phyloP scores from a whole-genome alignment of 2,329 filamentous ascomycete species.

The Microdochium trichocladiopsis region DNA sequence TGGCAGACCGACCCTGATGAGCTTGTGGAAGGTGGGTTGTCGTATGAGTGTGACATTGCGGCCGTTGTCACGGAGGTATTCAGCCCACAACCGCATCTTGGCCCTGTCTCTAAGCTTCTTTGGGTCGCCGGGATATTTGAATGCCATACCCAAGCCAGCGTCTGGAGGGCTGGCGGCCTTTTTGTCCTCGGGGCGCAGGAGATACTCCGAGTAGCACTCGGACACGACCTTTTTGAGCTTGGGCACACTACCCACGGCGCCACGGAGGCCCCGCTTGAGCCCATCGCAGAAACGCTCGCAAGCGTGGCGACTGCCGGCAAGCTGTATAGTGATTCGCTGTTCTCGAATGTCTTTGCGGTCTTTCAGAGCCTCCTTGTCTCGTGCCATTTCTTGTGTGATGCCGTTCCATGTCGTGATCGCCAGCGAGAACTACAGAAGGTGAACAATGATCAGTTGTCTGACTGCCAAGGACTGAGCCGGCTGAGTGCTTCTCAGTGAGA shows the following conservation, averaged over 20 bases:
- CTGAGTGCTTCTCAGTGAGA: background rate
- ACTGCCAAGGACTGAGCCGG: background rate
- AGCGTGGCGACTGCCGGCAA: conserved; percentile 79
- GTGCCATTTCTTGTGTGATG: conserved; percentile 43
- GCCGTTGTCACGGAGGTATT: conserved; percentile 93
- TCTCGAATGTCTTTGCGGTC: conserved; percentile 43
- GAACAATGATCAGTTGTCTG: conserved; percentile 6
- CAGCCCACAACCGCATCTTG: conserved; percentile 96
- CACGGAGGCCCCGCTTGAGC: conserved; percentile 80
- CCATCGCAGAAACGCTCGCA: conserved; percentile 97
- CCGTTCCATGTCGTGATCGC: conserved; percentile 94
- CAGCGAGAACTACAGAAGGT: conserved; percentile 63
- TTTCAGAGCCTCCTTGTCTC: conserved; percentile 30
- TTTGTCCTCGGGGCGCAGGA: conserved; percentile 56
- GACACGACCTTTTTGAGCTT: conserved; percentile 73
- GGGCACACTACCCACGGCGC: conserved; percentile 80
- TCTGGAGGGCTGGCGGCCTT: conserved; percentile 69
- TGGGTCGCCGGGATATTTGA: conserved; percentile 89
- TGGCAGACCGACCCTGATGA: conserved; percentile 90
- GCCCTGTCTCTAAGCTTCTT: conserved; percentile 90
- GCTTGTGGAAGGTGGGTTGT: conserved; percentile 95
- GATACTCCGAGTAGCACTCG: conserved; percentile 88
- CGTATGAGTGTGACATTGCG: conserved; percentile 87
- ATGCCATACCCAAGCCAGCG: conserved; percentile 85
- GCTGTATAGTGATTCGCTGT: conserved; percentile 85